Percentiles rank a stretch among this genome's conserved stretches.
Conservation (phyloP, 805 yeast species). For the Starmerella stigmatis region DNA sequence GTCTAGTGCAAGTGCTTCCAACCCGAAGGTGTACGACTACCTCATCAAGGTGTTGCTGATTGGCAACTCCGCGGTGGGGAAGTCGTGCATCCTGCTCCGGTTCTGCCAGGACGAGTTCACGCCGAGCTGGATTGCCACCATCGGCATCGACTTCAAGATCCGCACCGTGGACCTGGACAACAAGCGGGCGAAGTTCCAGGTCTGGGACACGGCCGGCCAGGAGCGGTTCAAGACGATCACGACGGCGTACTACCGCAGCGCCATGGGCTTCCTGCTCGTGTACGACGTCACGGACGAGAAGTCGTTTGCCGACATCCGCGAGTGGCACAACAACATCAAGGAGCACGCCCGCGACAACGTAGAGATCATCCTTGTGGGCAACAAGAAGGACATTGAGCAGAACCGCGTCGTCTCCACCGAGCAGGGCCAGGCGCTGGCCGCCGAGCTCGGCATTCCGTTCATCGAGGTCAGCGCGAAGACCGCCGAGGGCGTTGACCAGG, state of each 20-base stretch:
- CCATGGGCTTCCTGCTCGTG: constrained; percentile 93
- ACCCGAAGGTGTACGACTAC: constrained; percentile 21
- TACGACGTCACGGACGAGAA: constrained; percentile 97
- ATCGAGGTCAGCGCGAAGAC: constrained; percentile 95
- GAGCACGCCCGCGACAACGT: constrained; percentile 97
- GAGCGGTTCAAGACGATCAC: constrained; percentile 97
- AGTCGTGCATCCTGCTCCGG: constrained; percentile 73
- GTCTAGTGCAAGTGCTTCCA: constrained; percentile 11
- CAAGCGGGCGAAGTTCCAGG: constrained; percentile 83
- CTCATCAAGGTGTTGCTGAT: constrained; percentile 85
- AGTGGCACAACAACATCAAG: constrained; percentile 91
- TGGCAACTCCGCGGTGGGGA: constrained; percentile 67
- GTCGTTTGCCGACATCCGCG: constrained; percentile 83
- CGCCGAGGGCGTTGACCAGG: constrained; percentile 80
- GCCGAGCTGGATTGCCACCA: constrained; percentile 92
- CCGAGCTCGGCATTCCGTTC: constrained; percentile 78
- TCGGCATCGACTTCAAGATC: constrained; percentile 96
- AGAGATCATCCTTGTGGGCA: constrained; percentile 86
- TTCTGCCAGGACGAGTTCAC: constrained; percentile 95
- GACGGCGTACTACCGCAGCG: constrained; percentile 95
- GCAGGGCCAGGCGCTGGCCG: constrained; percentile 83
- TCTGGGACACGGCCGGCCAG: constrained; percentile 99
- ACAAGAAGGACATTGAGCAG: constrained; percentile 85
- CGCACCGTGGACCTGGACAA: constrained; percentile 92
- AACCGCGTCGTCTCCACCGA: constrained; percentile 78